These are phyloP conservation scores for Oenanthe sinensis DNA, from an alignment of 129 eudicot genomes.

Conservation along the genomic window DNA sequence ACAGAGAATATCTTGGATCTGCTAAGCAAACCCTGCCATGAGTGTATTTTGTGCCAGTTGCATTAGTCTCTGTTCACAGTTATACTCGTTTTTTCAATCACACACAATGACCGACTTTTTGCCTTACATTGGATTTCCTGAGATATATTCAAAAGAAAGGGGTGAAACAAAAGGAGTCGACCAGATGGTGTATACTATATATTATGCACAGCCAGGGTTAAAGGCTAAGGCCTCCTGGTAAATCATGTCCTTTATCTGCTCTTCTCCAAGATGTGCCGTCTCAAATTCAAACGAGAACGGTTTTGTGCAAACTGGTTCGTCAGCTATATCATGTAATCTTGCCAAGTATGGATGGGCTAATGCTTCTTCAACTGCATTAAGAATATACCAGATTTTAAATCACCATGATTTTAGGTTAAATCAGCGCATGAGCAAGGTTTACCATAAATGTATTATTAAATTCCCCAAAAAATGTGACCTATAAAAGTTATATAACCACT, in stretches of 20 bases:
- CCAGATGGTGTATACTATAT: background rate
- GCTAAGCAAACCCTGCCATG: background rate
- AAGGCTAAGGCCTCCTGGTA: slow-evolving; percentile 65
- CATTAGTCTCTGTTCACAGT: background rate
- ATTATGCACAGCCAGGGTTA: slow-evolving; percentile 50
- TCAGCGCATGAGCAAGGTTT: background rate
- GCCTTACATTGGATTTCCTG: background rate
- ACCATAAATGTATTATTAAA: background rate
- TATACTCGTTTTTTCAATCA: background rate
- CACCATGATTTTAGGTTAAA: background rate
- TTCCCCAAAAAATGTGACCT: background rate
- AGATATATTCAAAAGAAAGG: background rate
- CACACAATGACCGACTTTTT: background rate
- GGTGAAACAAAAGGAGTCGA: background rate
- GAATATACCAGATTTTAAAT: background rate
- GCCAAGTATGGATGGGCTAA: slow-evolving; percentile 78
- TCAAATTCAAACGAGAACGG: slow-evolving; percentile 88
- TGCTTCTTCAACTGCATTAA: slow-evolving; percentile 76
- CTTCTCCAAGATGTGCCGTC: slow-evolving; percentile 65
- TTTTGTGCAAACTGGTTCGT: slow-evolving; percentile 65
- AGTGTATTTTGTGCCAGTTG: background rate
- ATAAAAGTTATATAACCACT: background rate
- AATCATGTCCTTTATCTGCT: slow-evolving; percentile 87
- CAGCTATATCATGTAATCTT: slow-evolving; percentile 68
- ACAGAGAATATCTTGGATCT: background rate